Conservation (phyloP, 768 basidiomycete species). For the Suillus brevipes region DNA sequence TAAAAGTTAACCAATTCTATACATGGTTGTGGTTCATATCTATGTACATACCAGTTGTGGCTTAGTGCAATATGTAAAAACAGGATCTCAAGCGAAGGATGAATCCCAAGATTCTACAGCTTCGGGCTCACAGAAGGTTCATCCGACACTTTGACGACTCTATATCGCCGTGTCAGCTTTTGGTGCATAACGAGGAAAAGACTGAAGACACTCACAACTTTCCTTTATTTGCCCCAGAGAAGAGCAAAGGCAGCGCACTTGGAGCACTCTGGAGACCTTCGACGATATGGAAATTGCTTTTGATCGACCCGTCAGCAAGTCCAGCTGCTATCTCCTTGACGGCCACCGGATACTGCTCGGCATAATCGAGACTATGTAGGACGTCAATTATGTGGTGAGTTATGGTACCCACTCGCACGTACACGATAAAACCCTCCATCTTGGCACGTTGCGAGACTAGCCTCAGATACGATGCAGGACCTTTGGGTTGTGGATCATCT, state of each 20-base stretch:
- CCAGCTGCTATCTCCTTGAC: slow-evolving; percentile 55
- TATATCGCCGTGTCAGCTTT: slow-evolving; percentile 25
- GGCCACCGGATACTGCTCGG: slow-evolving; percentile 55
- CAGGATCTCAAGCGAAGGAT: neutral
- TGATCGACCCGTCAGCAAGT: slow-evolving; percentile 67
- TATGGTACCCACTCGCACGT: slow-evolving; percentile 22
- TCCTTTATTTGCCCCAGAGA: slow-evolving; percentile 74
- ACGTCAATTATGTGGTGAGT: neutral
- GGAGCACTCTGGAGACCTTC: slow-evolving; percentile 76
- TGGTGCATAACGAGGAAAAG: neutral
- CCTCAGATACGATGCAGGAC: slow-evolving; percentile 63
- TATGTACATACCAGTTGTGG: too few relatives aligned
- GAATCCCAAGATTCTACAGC: neutral
- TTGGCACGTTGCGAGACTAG: slow-evolving; percentile 78
- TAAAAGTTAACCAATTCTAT: neutral
- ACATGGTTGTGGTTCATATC: neutral
- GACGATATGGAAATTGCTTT: slow-evolving; percentile 78
- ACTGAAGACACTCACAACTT: slow-evolving; percentile 51
- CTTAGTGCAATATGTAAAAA: neutral
- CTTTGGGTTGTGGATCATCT: slow-evolving; percentile 63
- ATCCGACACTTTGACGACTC: slow-evolving; percentile 60
- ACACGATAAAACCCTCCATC: slow-evolving; percentile 86
- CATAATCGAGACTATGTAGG: slow-evolving; percentile 69
- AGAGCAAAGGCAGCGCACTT: slow-evolving; percentile 66
- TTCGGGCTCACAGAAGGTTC: slow-evolving; percentile 25